These are phyloP conservation scores for Suillus subalutaceus DNA, from an alignment of 768 basidiomycete species.

Conservation along the genomic window DNA sequence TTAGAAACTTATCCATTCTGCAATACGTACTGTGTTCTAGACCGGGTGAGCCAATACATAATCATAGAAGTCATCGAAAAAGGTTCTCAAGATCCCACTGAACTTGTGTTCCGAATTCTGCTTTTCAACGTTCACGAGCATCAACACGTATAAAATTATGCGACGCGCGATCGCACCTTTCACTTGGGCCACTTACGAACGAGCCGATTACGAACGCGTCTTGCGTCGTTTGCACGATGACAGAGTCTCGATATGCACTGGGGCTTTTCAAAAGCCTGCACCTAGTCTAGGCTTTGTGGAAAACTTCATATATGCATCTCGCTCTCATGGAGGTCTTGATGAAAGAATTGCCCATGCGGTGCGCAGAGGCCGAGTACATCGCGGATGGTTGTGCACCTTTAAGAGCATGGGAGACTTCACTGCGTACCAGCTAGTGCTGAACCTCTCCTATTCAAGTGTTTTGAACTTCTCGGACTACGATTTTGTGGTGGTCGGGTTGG, in stretches of 20 bases:
- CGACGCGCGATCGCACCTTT: conserved; percentile 53
- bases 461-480: conserved; percentile 68
- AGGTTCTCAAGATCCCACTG: conserved; percentile 59
- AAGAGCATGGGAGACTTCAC: conserved; percentile 78
- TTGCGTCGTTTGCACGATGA: conserved; percentile 43
- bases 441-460: conserved; percentile 57
- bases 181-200: conserved; percentile 62
- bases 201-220: conserved; percentile 53
- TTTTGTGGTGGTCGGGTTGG: conserved; percentile 71
- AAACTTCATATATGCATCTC: conserved; percentile 62
- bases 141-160: conserved; percentile 72
- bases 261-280: conserved; percentile 73
- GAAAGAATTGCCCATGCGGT: conserved; percentile 54
- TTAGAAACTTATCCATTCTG: conserved; percentile 63
- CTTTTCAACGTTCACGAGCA: conserved; percentile 76
- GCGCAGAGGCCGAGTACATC: conserved; percentile 54
- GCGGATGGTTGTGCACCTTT: conserved; percentile 61
- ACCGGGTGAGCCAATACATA: conserved; percentile 71
- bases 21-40: conserved; percentile 75
- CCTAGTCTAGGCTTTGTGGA: conserved; percentile 53
- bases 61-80: conserved; percentile 69
- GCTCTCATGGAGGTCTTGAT: conserved; percentile 60
- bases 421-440: conserved; percentile 67
- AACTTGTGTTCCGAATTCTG: conserved; percentile 71
- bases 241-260: conserved; percentile 60